Conservation (phyloP, 2,329 filamentous ascomycete species). For the Verruconis gallopava region DNA sequence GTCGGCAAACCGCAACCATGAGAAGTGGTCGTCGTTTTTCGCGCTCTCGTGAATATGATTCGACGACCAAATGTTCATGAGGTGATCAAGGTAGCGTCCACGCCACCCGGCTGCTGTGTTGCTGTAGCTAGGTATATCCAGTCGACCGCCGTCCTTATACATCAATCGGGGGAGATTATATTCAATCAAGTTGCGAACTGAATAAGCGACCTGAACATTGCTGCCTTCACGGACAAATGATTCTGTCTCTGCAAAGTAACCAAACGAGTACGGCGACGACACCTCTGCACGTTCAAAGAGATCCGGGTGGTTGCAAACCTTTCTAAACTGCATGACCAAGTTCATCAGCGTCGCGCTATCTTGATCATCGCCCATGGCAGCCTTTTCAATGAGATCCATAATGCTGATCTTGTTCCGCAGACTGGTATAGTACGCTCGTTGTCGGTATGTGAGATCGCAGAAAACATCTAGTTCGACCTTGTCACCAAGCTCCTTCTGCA, state of each 20-base stretch:
- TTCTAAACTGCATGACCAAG: conserved; percentile 98
- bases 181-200: conserved; percentile 72
- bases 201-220: conserved; percentile 72
- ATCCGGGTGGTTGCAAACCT: conserved; percentile 97
- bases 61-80: conserved; percentile 85
- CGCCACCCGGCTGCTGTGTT: conserved; percentile 70
- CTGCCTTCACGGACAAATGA: conserved; percentile 85
- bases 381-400: conserved; percentile 97
- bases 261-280: conserved; percentile 68
- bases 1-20: conserved; percentile 81
- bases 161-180: conserved; percentile 71
- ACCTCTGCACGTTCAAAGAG: conserved; percentile 92
- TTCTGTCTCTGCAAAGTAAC: conserved; percentile 86
- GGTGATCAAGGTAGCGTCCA: conserved; percentile 59
- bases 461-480: conserved; percentile 96
- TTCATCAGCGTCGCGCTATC: conserved; percentile 98
- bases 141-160: conserved; percentile 66
- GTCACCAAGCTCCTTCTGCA: conserved; percentile 96
- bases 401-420: conserved; percentile 95
- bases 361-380: conserved; percentile 82
- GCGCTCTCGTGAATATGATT: conserved; percentile 59
- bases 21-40: conserved; percentile 55
- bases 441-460: conserved; percentile 92
- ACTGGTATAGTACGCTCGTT: conserved; percentile 84
- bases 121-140: conserved; percentile 58